Evolutionary conservation across 768 basidiomycete genomes (phyloP).

Genomic region (Fomitopsis pulvina): DNA sequence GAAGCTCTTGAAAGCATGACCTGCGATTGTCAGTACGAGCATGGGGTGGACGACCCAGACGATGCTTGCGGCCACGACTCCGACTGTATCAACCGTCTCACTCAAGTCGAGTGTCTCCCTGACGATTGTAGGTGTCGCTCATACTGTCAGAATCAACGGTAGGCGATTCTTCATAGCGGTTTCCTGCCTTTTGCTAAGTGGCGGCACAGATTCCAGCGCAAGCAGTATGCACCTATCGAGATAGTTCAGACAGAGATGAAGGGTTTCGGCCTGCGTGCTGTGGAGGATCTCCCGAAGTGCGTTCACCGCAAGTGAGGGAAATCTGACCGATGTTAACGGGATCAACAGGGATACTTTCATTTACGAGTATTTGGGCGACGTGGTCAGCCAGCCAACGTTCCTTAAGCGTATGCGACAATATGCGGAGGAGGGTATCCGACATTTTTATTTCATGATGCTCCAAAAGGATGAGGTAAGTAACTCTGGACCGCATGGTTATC

Average conservation of each 20-base stretch:
- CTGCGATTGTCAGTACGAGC: conserved; percentile 86
- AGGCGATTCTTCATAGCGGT: background rate
- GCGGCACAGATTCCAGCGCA: conserved; percentile 70
- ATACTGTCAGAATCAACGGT: conserved; percentile 94
- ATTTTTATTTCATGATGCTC: conserved; percentile 99
- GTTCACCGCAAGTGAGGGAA: background rate
- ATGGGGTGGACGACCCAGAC: conserved; percentile 50
- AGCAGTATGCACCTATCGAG: conserved; percentile 78
- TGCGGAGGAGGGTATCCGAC: conserved; percentile 85
- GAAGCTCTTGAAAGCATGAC: conserved; percentile 90
- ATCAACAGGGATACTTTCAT: conserved; percentile 76
- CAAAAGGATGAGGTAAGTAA: conserved; percentile 87
- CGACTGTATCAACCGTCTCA: conserved; percentile 95
- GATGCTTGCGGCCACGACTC: conserved; percentile 80
- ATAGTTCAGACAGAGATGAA: conserved; percentile 95
- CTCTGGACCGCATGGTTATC: background rate
- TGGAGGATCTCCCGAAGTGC: conserved; percentile 55
- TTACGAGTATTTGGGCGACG: conserved; percentile 97
- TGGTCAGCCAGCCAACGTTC: conserved; percentile 82
- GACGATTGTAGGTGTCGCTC: conserved; percentile 80
- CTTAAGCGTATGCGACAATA: conserved; percentile 93
- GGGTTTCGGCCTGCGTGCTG: conserved; percentile 88
- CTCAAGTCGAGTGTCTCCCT: conserved; percentile 92
- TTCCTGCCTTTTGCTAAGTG: background rate
- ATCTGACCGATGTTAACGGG: background rate